Percentiles rank a stretch among this genome's conserved stretches.
phyloP scores from a whole-genome alignment of 176 grass and related monocot genomes.

The Pontederia paniculata region DNA sequence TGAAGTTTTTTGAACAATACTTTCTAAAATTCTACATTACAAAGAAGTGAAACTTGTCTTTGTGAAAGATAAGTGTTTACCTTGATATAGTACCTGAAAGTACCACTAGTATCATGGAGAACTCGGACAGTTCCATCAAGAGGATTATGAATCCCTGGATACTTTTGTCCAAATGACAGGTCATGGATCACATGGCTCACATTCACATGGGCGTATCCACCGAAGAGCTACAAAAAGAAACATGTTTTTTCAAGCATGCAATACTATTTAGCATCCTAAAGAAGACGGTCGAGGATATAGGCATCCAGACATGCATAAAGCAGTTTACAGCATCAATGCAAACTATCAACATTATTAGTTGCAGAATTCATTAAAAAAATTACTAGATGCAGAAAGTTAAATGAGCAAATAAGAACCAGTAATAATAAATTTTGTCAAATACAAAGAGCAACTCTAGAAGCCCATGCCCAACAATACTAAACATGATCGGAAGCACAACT shows the following conservation, averaged over 20 bases:
- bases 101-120: conserved; percentile 77
- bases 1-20: no score
- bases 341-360: no score
- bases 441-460: no score
- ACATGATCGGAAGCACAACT: no score
- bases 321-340: background rate
- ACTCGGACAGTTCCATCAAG: conserved; percentile 82
- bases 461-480: no score
- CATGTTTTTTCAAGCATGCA: background rate
- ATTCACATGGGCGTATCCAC: conserved; percentile 72
- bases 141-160: conserved; percentile 82
- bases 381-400: no score
- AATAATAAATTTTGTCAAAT: no score
- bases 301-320: background rate
- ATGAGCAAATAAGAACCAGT: no score
- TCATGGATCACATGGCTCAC: conserved; percentile 88
- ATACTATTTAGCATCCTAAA: background rate
- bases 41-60: background rate
- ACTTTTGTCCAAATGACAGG: conserved; percentile 93
- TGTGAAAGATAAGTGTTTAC: conserved; percentile 23
- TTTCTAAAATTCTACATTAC: no score
- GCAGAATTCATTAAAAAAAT: no score
- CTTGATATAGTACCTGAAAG: conserved; percentile 98
- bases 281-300: background rate
- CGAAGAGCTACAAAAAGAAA: conserved; percentile 63